Evolutionary conservation across 1,284 basidiomycete species (phyloP), one percentile per base, ranked within the genome.

Genomic region (Irpex sp.): DNA sequence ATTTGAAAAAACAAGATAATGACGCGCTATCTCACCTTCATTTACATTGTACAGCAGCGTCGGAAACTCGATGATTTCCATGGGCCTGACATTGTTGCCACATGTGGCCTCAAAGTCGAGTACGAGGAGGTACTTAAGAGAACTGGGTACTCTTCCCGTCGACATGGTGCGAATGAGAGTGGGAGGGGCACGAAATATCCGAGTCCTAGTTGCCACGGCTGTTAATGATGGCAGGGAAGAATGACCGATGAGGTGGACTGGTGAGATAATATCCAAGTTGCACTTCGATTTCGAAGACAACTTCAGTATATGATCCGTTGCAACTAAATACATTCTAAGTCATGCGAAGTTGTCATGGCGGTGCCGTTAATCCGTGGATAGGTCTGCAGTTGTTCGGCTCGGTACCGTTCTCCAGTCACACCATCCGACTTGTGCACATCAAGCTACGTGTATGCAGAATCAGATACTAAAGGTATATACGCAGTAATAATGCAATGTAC

Each of bases 101-200:
- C 75, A 75, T 5, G 74, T 75, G 0, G 74, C 74, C 59, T 76
- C 75, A 59, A 76, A 73, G 57, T 76, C 75, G 19, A 76, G 67
- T 31, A 76, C 66, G 49, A 75, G 69, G 4, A 76, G 69, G 57
- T 73, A 74, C 59, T 61, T 62, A 19, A 68, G 55, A 13, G 59
- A 33, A 17, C 55, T 58, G 43, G 61, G n/a, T 31, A 21, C 13
- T 57, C 60, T 51, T 8, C 19, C 26, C 9, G 57, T 59, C 17
- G 57, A 33, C 55, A 57, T 59, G 8, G 58, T 50, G 21, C 58
- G 58, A 9, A 50, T 11, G 15, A 15, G 31, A 51, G 49, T 15
- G 8, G 39, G 39, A 8, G 39, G 4, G 39, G 15, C 39, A 43
- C 39, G 39, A 43, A 15, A 26, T 26, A 26, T 26, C 21, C 21